Percentiles rank a stretch among this genome's conserved stretches.
Evolutionary conservation across 2,329 filamentous ascomycete species (phyloP).

Genomic region (Sporothrix luriei): DNA sequence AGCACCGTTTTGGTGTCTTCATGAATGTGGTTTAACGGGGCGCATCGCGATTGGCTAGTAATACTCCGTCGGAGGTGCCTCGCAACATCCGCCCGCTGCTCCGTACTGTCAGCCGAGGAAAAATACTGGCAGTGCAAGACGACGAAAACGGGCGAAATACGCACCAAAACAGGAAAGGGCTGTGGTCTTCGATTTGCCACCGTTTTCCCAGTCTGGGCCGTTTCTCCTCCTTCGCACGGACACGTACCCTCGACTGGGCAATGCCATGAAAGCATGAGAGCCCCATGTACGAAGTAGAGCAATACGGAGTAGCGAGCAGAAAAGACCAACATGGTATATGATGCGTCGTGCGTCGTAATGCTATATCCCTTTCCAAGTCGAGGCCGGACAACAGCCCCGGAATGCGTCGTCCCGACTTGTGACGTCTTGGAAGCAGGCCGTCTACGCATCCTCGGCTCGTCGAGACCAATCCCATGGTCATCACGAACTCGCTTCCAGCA

Average conservation of each 20-base stretch:
- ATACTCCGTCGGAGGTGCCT: too few species aligned
- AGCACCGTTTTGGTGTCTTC: too few species aligned
- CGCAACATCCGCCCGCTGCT: too few species aligned
- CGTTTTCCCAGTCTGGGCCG: conserved; percentile 1
- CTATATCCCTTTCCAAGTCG: not conserved
- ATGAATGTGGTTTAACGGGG: too few species aligned
- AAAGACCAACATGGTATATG: not conserved
- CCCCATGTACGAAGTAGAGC: too few species aligned
- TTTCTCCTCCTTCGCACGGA: not conserved
- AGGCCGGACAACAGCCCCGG: not conserved
- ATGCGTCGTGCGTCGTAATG: not conserved
- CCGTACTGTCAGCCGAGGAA: too few species aligned
- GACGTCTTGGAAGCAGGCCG: not conserved
- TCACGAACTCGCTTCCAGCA: not conserved
- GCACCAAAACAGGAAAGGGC: not conserved
- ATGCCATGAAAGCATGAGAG: too few species aligned
- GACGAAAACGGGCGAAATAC: not conserved
- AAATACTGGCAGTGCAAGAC: too few species aligned
- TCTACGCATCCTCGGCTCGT: not conserved
- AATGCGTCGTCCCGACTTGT: conserved; percentile 10
- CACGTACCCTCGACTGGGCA: too few species aligned
- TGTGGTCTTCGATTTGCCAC: not conserved
- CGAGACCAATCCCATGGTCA: not conserved
- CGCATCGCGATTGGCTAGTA: too few species aligned
- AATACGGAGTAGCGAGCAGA: not conserved